phyloP scores from a whole-genome alignment of 192 early-diverging fungal genomes.

The Mortierella hygrophila region DNA sequence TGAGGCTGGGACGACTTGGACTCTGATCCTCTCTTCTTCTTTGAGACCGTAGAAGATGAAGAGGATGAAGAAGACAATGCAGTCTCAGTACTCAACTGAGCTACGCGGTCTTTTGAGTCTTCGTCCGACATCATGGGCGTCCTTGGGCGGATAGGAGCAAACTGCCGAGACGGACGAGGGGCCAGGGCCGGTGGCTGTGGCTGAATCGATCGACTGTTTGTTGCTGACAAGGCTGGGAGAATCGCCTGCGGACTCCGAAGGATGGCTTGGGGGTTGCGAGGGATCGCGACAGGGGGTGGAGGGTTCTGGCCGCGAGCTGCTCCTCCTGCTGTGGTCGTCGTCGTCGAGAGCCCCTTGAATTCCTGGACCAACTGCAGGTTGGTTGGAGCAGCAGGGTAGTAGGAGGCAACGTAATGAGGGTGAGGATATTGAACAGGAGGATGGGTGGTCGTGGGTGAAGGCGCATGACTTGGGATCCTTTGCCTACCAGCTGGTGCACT shows the following conservation, averaged over 20 bases:
- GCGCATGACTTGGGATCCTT: constrained; percentile 37
- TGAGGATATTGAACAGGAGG: constrained; percentile 44
- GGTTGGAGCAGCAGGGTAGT: constrained; percentile 43
- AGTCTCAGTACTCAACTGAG: constrained; percentile 27
- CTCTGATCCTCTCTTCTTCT: constrained; percentile 37
- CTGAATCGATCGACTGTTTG: neutral
- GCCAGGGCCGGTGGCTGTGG: neutral
- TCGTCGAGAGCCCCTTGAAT: neutral
- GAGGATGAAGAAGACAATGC: neutral
- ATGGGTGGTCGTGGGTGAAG: constrained; percentile 23
- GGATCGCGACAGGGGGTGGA: constrained; percentile 8
- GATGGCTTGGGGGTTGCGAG: constrained; percentile 23
- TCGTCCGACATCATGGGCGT: constrained; percentile 36
- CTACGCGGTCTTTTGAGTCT: constrained; percentile 45
- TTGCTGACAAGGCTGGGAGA: neutral
- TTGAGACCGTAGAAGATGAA: neutral
- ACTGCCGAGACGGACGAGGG: constrained; percentile 27
- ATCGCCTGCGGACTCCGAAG: constrained; percentile 23
- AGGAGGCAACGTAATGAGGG: constrained; percentile 54
- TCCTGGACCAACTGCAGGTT: constrained; percentile 24
- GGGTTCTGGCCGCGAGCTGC: neutral
- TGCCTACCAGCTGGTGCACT: constrained; percentile 45
- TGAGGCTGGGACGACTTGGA: neutral
- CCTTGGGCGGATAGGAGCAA: constrained; percentile 50
- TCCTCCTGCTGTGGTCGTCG: neutral